Percentiles rank a stretch among this genome's conserved stretches.
phyloP scores from a whole-genome alignment of 2,329 filamentous ascomycete genomes.

The Penicillium digitatum region DNA sequence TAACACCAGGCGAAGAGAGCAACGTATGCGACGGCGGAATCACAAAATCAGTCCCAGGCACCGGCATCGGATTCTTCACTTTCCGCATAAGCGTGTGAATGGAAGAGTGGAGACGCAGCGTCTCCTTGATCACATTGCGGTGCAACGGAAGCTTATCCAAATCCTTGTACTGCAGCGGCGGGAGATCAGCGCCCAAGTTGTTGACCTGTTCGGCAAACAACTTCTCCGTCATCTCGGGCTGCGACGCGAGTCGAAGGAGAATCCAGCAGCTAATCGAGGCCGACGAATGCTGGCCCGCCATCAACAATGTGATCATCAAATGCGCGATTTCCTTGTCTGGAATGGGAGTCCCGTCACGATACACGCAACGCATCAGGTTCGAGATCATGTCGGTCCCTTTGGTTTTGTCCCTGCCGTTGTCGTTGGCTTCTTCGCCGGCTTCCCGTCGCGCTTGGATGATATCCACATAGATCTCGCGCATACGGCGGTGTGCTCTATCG shows the following conservation, averaged over 20 bases:
- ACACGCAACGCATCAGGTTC: conserved; percentile 71
- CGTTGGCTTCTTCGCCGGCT: conserved; percentile 15
- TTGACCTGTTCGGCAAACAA: conserved; percentile 64
- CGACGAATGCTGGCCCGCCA: conserved; percentile 80
- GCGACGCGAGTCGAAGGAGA: conserved; percentile 65
- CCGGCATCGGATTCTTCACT: conserved; percentile 62
- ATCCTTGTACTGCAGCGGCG: conserved; percentile 56
- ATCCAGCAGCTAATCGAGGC: conserved; percentile 76
- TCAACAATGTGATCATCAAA: conserved; percentile 82
- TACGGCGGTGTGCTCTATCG: conserved; percentile 66
- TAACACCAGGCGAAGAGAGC: conserved; percentile 75
- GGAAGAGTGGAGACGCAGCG: conserved; percentile 65
- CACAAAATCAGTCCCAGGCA: conserved; percentile 58
- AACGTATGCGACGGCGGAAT: conserved; percentile 74
- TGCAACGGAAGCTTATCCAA: conserved; percentile 60
- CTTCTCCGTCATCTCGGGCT: conserved; percentile 66
- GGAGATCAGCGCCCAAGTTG: conserved; percentile 52
- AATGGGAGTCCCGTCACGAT: conserved; percentile 67
- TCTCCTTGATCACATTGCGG: conserved; percentile 65
- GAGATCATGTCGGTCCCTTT: conserved; percentile 67
- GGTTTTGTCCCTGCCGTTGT: conserved; percentile 25
- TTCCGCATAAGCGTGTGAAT: conserved; percentile 72
- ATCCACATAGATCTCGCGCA: conserved; percentile 66
- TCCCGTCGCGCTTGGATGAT: conserved; percentile 64
- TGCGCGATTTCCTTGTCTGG: conserved; percentile 74